phyloP scores from a whole-genome alignment of 345 rosid genomes.

The Eucalyptus cladocalyx region DNA sequence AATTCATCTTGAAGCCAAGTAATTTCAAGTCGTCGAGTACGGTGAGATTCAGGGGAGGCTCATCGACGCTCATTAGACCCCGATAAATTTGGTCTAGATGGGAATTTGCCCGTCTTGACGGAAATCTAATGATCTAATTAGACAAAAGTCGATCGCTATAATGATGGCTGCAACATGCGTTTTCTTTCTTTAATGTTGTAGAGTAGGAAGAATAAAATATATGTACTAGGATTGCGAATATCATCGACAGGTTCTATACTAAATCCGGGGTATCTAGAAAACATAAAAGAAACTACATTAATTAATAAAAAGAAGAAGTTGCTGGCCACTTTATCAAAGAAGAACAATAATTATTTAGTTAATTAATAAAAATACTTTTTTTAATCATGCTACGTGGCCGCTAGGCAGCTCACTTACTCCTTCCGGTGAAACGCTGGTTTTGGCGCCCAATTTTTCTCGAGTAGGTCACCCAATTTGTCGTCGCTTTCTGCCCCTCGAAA shows the following conservation, averaged over 20 bases:
- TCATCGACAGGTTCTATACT: background rate
- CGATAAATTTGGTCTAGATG: background rate
- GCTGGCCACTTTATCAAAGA: background rate
- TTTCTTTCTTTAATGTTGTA: background rate
- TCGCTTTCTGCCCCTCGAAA: background rate
- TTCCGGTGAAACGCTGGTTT: background rate
- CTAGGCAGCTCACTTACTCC: background rate
- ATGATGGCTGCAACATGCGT: background rate
- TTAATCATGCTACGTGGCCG: background rate
- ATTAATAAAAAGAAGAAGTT: background rate
- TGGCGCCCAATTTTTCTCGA: background rate
- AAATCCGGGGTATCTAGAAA: background rate
- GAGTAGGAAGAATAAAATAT: background rate
- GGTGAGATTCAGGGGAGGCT: background rate
- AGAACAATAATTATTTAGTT: background rate
- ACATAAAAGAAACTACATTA: no score
- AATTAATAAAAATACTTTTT: background rate
- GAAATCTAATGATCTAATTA: background rate
- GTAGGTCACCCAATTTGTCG: background rate
- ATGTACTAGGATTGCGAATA: background rate
- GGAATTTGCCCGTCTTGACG: background rate
- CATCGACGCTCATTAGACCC: background rate
- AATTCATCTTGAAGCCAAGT: background rate
- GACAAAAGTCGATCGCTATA: background rate
- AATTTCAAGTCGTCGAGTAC: fast-evolving